Conservation (phyloP, 176 grass and related monocot genomes). For the Aegilops bicornis region DNA sequence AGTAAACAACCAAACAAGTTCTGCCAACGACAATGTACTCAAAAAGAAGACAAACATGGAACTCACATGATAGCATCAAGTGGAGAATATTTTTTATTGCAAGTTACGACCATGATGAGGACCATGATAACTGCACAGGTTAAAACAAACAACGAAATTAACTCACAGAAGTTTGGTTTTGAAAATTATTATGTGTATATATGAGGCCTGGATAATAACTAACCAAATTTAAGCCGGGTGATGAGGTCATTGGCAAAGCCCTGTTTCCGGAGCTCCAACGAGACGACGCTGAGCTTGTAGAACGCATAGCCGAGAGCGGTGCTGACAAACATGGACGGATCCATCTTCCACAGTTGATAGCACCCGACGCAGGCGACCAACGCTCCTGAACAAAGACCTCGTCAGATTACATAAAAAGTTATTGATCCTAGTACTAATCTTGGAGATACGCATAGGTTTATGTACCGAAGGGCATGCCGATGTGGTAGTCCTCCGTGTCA, state of each 20-base stretch:
- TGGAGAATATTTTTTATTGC: background rate
- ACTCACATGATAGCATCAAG: background rate
- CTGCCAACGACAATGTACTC: background rate
- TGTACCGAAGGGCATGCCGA: slow-evolving; percentile 30
- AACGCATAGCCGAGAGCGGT: background rate
- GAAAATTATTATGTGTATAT: background rate
- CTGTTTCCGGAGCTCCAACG: background rate
- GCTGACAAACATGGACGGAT: background rate
- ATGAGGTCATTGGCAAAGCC: slow-evolving; percentile 15
- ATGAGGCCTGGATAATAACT: background rate
- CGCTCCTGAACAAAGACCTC: background rate
- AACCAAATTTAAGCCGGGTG: background rate
- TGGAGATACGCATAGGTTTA: background rate
- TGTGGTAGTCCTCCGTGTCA: slow-evolving; percentile 6
- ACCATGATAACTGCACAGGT: background rate
- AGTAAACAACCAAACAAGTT: background rate
- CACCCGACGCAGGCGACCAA: background rate
- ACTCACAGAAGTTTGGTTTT: background rate
- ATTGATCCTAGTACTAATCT: background rate
- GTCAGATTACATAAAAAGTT: background rate
- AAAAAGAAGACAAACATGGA: background rate
- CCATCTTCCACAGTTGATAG: background rate
- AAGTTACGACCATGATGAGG: background rate
- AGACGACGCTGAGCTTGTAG: slow-evolving; percentile 26
- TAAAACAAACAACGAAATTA: background rate